Conservation (phyloP, 345 rosid genomes). For the Lepidium africanum region DNA sequence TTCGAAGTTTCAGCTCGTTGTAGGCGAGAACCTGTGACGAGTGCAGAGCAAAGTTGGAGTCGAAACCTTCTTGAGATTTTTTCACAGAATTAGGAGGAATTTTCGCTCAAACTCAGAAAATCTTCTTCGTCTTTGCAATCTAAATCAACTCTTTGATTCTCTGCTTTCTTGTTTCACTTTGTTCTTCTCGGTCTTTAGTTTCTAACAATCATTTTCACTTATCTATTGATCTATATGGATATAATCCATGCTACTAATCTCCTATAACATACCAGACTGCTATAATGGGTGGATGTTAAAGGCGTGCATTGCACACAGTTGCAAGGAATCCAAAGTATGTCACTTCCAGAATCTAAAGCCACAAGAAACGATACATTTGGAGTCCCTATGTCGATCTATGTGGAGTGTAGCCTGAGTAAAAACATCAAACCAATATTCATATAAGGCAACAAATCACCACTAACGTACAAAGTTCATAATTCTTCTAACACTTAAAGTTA, state of each 20-base stretch:
- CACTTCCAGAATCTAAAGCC: constrained; percentile 80
- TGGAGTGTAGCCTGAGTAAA: constrained; percentile 59
- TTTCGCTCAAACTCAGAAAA: too few relatives aligned
- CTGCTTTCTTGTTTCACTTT: too few relatives aligned
- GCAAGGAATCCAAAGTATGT: constrained; percentile 87
- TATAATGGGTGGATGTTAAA: constrained; percentile 52
- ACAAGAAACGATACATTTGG: constrained; percentile 76
- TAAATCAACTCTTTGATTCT: too few relatives aligned
- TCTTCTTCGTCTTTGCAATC: too few relatives aligned
- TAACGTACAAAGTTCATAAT: not conserved
- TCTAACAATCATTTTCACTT: constrained; percentile 6
- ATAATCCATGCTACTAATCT: not conserved
- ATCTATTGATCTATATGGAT: not conserved
- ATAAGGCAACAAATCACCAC: not conserved
- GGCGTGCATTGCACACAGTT: constrained; percentile 80
- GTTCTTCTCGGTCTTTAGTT: too few relatives aligned
- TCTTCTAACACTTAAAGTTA: not conserved
- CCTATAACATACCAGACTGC: constrained; percentile 45
- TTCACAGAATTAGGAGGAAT: too few relatives aligned
- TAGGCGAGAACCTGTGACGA: too few relatives aligned
- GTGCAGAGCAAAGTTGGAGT: too few relatives aligned
- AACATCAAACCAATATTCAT: not conserved
- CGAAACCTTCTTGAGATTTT: too few relatives aligned
- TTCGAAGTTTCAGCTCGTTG: too few relatives aligned
- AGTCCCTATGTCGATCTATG: constrained; percentile 79